These are phyloP conservation scores for Ustilago nuda DNA, from an alignment of 1,284 basidiomycete species.

Conservation along the genomic window DNA sequence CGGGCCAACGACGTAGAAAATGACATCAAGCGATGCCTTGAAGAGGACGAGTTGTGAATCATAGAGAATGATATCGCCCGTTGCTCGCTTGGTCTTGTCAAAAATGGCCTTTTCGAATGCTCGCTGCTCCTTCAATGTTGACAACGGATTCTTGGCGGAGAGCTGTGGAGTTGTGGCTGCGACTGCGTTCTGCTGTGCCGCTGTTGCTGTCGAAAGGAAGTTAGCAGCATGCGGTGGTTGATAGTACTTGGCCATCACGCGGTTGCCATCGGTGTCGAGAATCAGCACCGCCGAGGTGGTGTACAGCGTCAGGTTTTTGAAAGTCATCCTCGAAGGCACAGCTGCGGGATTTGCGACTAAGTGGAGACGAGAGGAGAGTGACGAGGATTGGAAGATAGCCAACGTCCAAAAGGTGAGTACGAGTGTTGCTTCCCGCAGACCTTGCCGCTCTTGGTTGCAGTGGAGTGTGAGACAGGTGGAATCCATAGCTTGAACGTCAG, in stretches of 20 bases:
- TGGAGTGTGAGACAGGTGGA: background rate
- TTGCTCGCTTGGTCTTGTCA: conserved; percentile 76
- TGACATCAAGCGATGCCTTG: conserved; percentile 92
- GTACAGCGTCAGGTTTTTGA: conserved; percentile 66
- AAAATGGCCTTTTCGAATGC: conserved; percentile 94
- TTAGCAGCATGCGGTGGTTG: conserved; percentile 76
- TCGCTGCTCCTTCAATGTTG: conserved; percentile 89
- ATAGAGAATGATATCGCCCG: conserved; percentile 87
- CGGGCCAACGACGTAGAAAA: conserved; percentile 92
- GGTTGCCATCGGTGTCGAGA: conserved; percentile 92
- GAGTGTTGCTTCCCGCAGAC: conserved; percentile 22
- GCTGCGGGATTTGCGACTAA: background rate
- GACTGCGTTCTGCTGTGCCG: conserved; percentile 55
- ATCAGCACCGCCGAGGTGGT: conserved; percentile 77
- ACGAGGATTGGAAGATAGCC: background rate
- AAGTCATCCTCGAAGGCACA: conserved; percentile 36
- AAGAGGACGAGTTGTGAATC: conserved; percentile 92
- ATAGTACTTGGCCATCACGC: conserved; percentile 96
- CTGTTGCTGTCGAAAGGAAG: conserved; percentile 36
- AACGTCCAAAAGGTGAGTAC: background rate
- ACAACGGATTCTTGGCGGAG: conserved; percentile 73
- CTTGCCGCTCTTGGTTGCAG: background rate
- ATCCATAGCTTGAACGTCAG: conserved; percentile 20
- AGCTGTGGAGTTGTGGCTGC: conserved; percentile 52
- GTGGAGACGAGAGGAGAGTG: background rate